A percentile compares a stretch with the other conserved stretches of the same genome.
phyloP scores from a whole-genome alignment of 1,284 basidiomycete genomes.

The Ustilago vetiveriae region DNA sequence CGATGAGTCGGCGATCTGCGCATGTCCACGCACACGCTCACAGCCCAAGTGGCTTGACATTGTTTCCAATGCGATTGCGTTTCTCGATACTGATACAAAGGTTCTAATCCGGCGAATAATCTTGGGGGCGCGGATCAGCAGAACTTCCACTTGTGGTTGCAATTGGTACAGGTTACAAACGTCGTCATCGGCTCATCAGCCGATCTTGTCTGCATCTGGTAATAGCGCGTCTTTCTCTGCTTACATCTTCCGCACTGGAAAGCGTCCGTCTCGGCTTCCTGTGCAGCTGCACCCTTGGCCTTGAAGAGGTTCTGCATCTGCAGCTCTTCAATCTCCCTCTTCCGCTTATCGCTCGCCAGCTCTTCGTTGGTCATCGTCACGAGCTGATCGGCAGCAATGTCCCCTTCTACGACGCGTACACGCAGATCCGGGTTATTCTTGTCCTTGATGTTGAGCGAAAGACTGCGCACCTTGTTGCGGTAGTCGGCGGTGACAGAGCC shows the following conservation, averaged over 20 bases:
- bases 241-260: constrained; percentile 94
- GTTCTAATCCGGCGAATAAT: background rate
- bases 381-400: constrained; percentile 77
- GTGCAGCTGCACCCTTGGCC: constrained; percentile 85
- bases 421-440: constrained; percentile 89
- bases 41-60: too few relatives aligned
- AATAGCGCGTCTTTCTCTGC: constrained; percentile 64
- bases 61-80: too few relatives aligned
- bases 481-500: constrained; percentile 69
- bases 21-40: too few relatives aligned
- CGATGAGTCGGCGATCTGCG: too few relatives aligned
- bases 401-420: constrained; percentile 83
- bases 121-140: constrained; percentile 22
- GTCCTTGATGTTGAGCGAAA: constrained; percentile 93
- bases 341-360: constrained; percentile 91
- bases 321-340: constrained; percentile 79
- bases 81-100: constrained; percentile 19
- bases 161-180: constrained; percentile 63
- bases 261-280: constrained; percentile 89
- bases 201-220: constrained; percentile 66
- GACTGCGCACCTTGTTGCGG: constrained; percentile 83
- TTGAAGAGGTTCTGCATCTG: constrained; percentile 80
- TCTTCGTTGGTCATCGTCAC: constrained; percentile 86
- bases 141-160: constrained; percentile 66
- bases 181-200: constrained; percentile 67